phyloP scores from a whole-genome alignment of 768 basidiomycete species.

The Boletus tomentosulus region DNA sequence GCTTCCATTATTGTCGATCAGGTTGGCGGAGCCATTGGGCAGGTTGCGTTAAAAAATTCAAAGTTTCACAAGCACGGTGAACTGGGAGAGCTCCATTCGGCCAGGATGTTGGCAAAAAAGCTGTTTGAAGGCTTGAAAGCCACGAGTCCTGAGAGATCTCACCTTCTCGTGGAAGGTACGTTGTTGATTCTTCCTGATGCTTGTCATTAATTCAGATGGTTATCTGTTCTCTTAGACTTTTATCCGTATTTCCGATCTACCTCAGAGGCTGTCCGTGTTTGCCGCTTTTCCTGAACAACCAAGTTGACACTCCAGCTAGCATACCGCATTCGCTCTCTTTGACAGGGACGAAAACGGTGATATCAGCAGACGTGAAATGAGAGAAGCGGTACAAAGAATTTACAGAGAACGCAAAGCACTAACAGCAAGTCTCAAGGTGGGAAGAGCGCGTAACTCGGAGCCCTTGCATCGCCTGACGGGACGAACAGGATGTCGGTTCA shows the following conservation, averaged over 20 bases:
- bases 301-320: conserved; percentile 34
- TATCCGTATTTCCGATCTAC: conserved; percentile 70
- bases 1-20: conserved; percentile 70
- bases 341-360: conserved; percentile 85
- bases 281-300: not conserved
- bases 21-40: conserved; percentile 58
- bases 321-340: conserved; percentile 65
- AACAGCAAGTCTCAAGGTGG: conserved; percentile 64
- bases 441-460: conserved; percentile 4
- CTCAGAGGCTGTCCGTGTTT: conserved; percentile 55
- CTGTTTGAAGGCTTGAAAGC: conserved; percentile 60
- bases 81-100: conserved; percentile 56
- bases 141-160: conserved; percentile 52
- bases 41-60: conserved; percentile 66
- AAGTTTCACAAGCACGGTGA: conserved; percentile 54
- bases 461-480: conserved; percentile 1
- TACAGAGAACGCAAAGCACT: conserved; percentile 75
- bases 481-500: conserved; percentile 59
- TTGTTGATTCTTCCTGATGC: not conserved
- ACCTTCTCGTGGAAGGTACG: conserved; percentile 65
- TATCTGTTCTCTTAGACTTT: conserved; percentile 50
- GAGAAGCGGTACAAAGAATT: conserved; percentile 76
- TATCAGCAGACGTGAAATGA: conserved; percentile 73
- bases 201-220: not conserved
- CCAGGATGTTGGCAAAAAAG: conserved; percentile 63